Conservation (phyloP, 257 asterid species). For the Nicotiana obtusifolia region DNA sequence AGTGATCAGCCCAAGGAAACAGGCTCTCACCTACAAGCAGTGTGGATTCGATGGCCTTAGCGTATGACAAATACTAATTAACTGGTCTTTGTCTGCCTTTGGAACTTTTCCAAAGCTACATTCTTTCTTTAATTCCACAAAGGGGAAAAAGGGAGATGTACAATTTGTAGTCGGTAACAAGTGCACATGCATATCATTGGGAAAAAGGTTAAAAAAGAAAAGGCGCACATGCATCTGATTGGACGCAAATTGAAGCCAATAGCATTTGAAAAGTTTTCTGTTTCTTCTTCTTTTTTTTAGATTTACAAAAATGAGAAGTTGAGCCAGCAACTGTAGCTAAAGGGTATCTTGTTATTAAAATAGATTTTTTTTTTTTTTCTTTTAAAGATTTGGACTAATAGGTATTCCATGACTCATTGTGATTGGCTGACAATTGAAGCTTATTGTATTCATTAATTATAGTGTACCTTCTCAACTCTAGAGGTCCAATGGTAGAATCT, state of each 20-base stretch:
- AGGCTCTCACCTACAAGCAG: slow-evolving; percentile 59
- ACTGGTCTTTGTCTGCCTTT: too few relatives aligned
- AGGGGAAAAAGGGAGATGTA: background rate
- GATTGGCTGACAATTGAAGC: background rate
- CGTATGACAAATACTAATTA: slow-evolving; percentile 36
- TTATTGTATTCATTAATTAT: too few relatives aligned
- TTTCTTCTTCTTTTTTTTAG: background rate
- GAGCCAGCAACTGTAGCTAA: background rate
- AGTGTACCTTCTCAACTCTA: background rate
- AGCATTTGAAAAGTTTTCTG: background rate
- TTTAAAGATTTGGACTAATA: slow-evolving; percentile 18
- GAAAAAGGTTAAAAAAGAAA: background rate
- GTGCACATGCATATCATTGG: background rate
- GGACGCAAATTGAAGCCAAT: background rate
- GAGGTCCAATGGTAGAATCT: background rate
- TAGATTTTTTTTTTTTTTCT: slow-evolving; percentile 5
- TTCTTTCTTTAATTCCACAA: background rate
- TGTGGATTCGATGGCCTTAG: slow-evolving; percentile 96
- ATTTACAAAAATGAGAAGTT: background rate
- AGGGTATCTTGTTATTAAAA: background rate
- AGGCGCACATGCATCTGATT: background rate
- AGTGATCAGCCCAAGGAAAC: slow-evolving; percentile 84
- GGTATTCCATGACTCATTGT: background rate
- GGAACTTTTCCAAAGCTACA: background rate
- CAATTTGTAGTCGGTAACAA: background rate